phyloP scores from a whole-genome alignment of 1,139 yeast genomes.

The Scheffersomyces illinoinensis region DNA sequence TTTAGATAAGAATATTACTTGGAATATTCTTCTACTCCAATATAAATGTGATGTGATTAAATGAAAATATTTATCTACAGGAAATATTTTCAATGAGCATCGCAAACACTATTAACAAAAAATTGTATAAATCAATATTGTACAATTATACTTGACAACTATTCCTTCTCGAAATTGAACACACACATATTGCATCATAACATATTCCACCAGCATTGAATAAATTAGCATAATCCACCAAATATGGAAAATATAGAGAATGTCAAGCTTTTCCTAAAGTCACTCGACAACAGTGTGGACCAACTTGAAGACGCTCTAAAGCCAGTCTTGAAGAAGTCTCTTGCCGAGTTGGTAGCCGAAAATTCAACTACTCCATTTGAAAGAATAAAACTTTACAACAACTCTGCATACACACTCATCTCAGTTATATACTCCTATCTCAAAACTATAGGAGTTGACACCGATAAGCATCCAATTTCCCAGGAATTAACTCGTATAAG shows the following conservation, averaged over 20 bases:
- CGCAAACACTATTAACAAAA: slow-evolving; percentile 5
- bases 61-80: neutral
- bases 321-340: slow-evolving; percentile 35
- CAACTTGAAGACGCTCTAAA: slow-evolving; percentile 28
- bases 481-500: slow-evolving; percentile 71
- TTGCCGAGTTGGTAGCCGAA: slow-evolving; percentile 31
- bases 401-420: slow-evolving; percentile 46
- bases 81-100: slow-evolving; percentile 13
- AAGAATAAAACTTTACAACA: slow-evolving; percentile 35
- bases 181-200: neutral
- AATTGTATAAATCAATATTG: neutral
- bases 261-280: slow-evolving; percentile 27
- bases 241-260: slow-evolving; percentile 46
- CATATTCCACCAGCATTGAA: neutral
- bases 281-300: slow-evolving; percentile 33
- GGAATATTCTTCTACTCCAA: neutral
- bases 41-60: neutral
- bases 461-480: slow-evolving; percentile 63
- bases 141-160: neutral
- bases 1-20: neutral
- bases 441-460: slow-evolving; percentile 60
- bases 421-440: slow-evolving; percentile 57
- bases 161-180: neutral
- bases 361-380: slow-evolving; percentile 31
- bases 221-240: too few species aligned